Evolutionary conservation across 164 flowering plant genomes (phyloP), one percentile per base, ranked within the genome.

Genomic region (Dillenia suffruticosa): DNA sequence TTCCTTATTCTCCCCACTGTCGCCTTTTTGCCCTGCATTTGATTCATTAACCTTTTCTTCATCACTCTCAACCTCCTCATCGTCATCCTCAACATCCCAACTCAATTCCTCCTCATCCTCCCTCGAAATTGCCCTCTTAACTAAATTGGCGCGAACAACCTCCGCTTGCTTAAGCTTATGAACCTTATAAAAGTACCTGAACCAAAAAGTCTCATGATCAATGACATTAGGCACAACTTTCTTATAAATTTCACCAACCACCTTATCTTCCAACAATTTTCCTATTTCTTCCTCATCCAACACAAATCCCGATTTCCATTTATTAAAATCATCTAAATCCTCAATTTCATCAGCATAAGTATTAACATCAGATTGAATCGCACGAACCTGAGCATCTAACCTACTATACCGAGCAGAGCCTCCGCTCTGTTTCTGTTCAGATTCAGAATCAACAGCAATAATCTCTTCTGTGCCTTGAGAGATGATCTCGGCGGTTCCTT

Each of bases 11-110:
- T 47, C 46, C 11, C 17, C 13, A 32, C 62, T 32, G 6, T 32
- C 40, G 40, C 40, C 40, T 26, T 26, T 5, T 26, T 26, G 40
- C 40, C 0, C 40, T 32, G 40, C 40, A 32, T 6, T 32, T 32
- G 40, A 32, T 32, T 6, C 40, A 32, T 5, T 32, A 32, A 32
- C 7, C 7, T 32, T 7, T 32, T 32, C 40, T 32, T 32, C 40
- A 32, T 32, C 40, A 32, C 40, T 5, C 40, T 0, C 40, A 32
- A 5, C 40, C 40, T 32, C 7, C n/a, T 68, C 84, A 13, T 77
- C 82, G 1, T 76, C 91, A 15, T 89, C 96, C n/a, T 92, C 93
- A 55, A 86, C 81, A 66, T 90, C 96, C 96, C 96, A 90, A 63
- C 88, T 84, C 76, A 90, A 77, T 19, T 86, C 90, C 69, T 92